Evolutionary conservation across 2,329 filamentous ascomycete species (phyloP).

Genomic region (Penicillium sp.): DNA sequence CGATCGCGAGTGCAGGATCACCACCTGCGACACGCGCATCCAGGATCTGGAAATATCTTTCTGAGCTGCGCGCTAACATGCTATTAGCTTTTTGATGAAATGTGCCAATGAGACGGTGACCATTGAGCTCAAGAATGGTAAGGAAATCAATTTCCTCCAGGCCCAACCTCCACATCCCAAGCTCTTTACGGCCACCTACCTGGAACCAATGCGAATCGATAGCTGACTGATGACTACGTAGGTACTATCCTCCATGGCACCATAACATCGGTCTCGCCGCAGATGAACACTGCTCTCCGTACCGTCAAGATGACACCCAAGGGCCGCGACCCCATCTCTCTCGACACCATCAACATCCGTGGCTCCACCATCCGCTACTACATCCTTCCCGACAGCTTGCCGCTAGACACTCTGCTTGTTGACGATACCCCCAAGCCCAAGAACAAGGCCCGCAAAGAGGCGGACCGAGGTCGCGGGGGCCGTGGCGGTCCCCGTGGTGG

Average conservation of each 20-base stretch:
- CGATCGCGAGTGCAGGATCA: not conserved
- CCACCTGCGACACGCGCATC: slow-evolving; percentile 12
- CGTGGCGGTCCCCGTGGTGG: slow-evolving; percentile 47
- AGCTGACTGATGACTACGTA: slow-evolving; percentile 35
- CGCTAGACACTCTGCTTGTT: slow-evolving; percentile 88
- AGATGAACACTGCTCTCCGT: slow-evolving; percentile 97
- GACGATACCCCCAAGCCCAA: slow-evolving; percentile 97
- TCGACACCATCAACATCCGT: slow-evolving; percentile 95
- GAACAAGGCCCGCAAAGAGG: slow-evolving; percentile 98
- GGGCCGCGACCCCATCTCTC: slow-evolving; percentile 76
- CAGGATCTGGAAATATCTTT: slow-evolving; percentile 9
- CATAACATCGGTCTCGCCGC: slow-evolving; percentile 90
- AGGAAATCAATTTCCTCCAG: slow-evolving; percentile 12
- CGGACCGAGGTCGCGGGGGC: slow-evolving; percentile 46
- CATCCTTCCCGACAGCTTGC: slow-evolving; percentile 91
- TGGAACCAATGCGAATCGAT: not conserved
- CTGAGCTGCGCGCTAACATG: slow-evolving; percentile 15
- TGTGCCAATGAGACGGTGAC: slow-evolving; percentile 98
- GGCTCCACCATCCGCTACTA: slow-evolving; percentile 95
- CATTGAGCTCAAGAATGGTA: slow-evolving; percentile 97
- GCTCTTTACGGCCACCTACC: not conserved
- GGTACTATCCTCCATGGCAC: slow-evolving; percentile 96
- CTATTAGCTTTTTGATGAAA: slow-evolving; percentile 91
- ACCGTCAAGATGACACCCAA: slow-evolving; percentile 94
- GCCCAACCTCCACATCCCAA: not conserved